Evolutionary conservation across 306 rosid species (phyloP).

Genomic region (Carpinus fangiana): DNA sequence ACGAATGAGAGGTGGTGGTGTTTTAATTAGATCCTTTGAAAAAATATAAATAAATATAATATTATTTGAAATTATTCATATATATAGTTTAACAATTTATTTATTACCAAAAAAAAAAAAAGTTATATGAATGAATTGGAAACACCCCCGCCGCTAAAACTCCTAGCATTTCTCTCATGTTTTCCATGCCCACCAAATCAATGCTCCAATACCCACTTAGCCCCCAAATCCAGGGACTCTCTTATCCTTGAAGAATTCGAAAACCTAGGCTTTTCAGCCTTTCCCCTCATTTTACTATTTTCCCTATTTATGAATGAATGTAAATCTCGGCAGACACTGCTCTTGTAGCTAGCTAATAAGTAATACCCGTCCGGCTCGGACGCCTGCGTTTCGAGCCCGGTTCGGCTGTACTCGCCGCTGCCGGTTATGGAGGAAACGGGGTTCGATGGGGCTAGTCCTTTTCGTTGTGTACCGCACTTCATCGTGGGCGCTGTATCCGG

Average conservation of each 20-base stretch:
- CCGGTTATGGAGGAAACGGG: slow-evolving; percentile 38
- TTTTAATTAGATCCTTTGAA: no score
- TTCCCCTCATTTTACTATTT: not conserved
- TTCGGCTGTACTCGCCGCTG: slow-evolving; percentile 2
- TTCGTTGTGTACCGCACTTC: slow-evolving; percentile 38
- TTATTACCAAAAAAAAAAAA: no score
- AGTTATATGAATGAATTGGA: no score
- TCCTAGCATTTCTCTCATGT: not conserved
- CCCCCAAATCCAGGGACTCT: slow-evolving; percentile 6
- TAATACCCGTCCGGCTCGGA: slow-evolving; percentile 7
- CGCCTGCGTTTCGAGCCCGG: not conserved
- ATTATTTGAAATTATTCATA: no score
- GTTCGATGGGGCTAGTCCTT: slow-evolving; percentile 24
- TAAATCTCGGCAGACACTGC: not conserved
- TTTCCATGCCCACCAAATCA: slow-evolving; percentile 12
- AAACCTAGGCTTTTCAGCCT: not conserved
- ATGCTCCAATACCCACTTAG: not conserved
- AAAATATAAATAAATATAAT: no score
- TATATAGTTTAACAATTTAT: no score
- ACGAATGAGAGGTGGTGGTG: no score
- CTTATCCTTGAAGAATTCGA: slow-evolving; percentile 10
- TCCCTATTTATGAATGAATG: not conserved
- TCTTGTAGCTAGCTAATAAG: slow-evolving; percentile 2
- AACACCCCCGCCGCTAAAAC: not conserved
- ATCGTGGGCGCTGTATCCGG: slow-evolving; percentile 40